Conservation (phyloP, 202 grass and related monocot genomes). For the Hordeum pubiflorum region DNA sequence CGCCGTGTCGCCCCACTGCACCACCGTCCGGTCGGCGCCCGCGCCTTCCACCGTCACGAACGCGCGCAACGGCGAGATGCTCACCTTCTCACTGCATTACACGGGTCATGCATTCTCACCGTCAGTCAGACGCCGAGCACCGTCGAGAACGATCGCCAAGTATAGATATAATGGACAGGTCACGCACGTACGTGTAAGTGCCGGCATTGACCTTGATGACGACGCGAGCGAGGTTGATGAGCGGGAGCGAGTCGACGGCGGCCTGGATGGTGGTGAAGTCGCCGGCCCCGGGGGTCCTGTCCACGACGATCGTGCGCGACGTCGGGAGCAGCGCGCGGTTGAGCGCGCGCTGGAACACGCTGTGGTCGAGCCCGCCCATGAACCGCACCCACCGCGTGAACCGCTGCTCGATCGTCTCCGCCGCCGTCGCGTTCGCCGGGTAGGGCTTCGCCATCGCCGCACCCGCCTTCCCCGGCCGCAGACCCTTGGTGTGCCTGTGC, state of each 20-base stretch:
- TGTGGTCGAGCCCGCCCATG: conserved; percentile 53
- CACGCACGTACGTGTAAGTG: conserved; percentile 69
- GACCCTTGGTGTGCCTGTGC: conserved; percentile 26
- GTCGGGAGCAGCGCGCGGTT: conserved; percentile 45
- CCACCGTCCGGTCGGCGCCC: conserved; percentile 63
- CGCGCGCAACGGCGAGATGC: conserved; percentile 53
- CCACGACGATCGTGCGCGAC: conserved; percentile 54
- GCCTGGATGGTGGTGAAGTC: conserved; percentile 79
- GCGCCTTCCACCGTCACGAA: conserved; percentile 80
- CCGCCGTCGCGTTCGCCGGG: conserved; percentile 46
- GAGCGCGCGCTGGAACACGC: conserved; percentile 41
- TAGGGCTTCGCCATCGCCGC: conserved; percentile 33
- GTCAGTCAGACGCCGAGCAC: neutral
- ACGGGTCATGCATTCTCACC: no score
- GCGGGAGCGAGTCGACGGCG: conserved; percentile 67
- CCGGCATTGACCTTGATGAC: conserved; percentile 87
- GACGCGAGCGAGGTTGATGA: conserved; percentile 70
- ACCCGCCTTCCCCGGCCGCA: conserved; percentile 28
- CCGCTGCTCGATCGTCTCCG: conserved; percentile 45
- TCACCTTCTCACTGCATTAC: conserved; percentile 84
- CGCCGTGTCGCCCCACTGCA: conserved; percentile 93
- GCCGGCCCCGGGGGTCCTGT: conserved; percentile 41
- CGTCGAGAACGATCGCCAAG: no score
- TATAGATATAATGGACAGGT: no score
- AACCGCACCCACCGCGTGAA: conserved; percentile 82